A percentile compares a stretch with the other conserved stretches of the same genome.
Evolutionary conservation across 441 rosid species (phyloP).

Genomic region (Gossypium trilobum): DNA sequence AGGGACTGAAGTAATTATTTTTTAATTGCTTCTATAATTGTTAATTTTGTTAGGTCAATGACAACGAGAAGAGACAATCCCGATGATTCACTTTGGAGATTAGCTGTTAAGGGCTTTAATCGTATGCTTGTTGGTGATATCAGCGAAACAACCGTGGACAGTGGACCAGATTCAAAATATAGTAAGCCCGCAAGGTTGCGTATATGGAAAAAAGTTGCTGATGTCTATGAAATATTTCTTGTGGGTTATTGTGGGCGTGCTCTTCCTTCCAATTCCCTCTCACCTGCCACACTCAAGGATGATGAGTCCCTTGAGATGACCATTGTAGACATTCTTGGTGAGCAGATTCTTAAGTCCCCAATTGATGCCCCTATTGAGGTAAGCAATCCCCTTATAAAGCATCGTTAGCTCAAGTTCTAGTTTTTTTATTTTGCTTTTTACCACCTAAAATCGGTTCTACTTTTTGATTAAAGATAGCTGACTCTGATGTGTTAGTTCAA

Average conservation of each 20-base stretch:
- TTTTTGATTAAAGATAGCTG: neutral
- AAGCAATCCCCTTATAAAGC: constrained; percentile 25
- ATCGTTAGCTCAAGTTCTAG: neutral
- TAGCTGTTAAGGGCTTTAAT: constrained; percentile 86
- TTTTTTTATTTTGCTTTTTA: neutral
- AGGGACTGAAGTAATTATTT: neutral
- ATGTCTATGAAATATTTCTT: constrained; percentile 88
- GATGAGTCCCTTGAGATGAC: constrained; percentile 89
- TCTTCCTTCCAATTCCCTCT: constrained; percentile 68
- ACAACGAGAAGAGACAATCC: constrained; percentile 92
- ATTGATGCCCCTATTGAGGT: constrained; percentile 81
- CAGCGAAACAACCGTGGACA: constrained; percentile 28
- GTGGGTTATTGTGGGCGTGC: constrained; percentile 94
- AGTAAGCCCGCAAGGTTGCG: constrained; percentile 64
- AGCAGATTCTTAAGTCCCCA: constrained; percentile 62
- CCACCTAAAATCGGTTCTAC: neutral
- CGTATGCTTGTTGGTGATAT: constrained; percentile 62
- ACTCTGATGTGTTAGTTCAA: neutral
- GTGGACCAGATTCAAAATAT: constrained; percentile 40
- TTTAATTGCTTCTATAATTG: constrained; percentile 5
- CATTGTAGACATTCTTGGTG: constrained; percentile 64
- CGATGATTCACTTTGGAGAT: constrained; percentile 89
- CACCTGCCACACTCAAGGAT: constrained; percentile 42
- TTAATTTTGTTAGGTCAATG: constrained; percentile 60
- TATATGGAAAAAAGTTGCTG: constrained; percentile 94